Percentiles rank a stretch among this genome's conserved stretches.
Evolutionary conservation across 768 basidiomycete genomes (phyloP).

Genomic region (Lactifluus subvellereus): DNA sequence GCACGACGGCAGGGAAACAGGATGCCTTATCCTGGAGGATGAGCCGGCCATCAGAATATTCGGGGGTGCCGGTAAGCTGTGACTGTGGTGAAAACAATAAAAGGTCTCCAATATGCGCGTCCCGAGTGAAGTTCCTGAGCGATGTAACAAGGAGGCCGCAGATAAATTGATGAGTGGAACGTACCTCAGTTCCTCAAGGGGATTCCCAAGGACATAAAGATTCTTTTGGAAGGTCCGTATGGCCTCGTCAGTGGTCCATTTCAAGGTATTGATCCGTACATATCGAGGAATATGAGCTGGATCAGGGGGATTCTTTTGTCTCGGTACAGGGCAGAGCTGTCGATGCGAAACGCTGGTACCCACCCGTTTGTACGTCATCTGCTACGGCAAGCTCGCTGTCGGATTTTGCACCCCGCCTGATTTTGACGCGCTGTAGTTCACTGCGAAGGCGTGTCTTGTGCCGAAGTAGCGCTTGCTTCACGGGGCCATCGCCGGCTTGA

Average conservation of each 20-base stretch:
- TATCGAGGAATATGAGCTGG: constrained; percentile 75
- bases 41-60: constrained; percentile 72
- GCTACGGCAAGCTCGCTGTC: constrained; percentile 58
- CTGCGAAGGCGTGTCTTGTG: constrained; percentile 87
- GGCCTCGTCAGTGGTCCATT: constrained; percentile 64
- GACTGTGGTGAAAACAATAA: constrained; percentile 66
- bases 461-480: constrained; percentile 80
- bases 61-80: constrained; percentile 62
- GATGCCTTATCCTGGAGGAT: constrained; percentile 98
- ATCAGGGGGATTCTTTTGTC: background rate
- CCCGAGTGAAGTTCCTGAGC: constrained; percentile 59
- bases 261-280: constrained; percentile 71
- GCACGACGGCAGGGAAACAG: constrained; percentile 87
- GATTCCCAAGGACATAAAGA: constrained; percentile 51
- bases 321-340: background rate
- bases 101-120: constrained; percentile 78
- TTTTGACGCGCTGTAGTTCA: constrained; percentile 80
- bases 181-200: constrained; percentile 47
- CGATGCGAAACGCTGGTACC: constrained; percentile 17
- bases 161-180: constrained; percentile 15
- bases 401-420: constrained; percentile 62
- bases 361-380: constrained; percentile 62
- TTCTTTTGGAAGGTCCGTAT: constrained; percentile 46
- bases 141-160: background rate
- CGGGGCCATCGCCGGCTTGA: constrained; percentile 83